A percentile compares a stretch with the other conserved stretches of the same genome.
Conservation (phyloP, 306 rosid species). For the Astragalus membranaceus region DNA sequence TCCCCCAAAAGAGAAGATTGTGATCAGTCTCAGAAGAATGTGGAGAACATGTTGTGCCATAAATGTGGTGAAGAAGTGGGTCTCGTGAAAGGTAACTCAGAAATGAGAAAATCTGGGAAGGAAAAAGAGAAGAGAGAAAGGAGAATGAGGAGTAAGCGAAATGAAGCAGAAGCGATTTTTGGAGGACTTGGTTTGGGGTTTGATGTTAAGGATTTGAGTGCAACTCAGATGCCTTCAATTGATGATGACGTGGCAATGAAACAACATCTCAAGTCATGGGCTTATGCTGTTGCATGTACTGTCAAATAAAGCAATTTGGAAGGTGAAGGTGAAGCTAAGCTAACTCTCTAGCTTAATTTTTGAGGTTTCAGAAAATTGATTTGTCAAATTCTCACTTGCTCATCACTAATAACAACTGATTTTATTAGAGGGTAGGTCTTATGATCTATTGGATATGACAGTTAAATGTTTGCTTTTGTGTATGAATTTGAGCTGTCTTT, state of each 20-base stretch:
- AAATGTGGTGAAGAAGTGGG: constrained; percentile 6
- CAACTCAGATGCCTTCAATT: constrained; percentile 32
- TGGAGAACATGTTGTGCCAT: neutral
- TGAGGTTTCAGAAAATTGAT: neutral
- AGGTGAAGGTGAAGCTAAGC: neutral
- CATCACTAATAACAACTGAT: neutral
- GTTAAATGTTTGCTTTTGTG: neutral
- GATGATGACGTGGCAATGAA: constrained; percentile 60
- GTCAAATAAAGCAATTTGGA: constrained; percentile 28
- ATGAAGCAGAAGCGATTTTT: constrained; percentile 3
- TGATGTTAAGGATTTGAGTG: constrained; percentile 8
- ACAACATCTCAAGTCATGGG: constrained; percentile 69
- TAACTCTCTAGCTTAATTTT: neutral
- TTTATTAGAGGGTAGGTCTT: neutral
- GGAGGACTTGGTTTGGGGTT: constrained; percentile 27
- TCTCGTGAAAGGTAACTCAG: no score
- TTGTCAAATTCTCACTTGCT: neutral
- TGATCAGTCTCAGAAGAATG: neutral
- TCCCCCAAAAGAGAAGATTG: constrained; percentile 11
- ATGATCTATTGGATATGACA: neutral
- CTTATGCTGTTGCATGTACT: constrained; percentile 59
- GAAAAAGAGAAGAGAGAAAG: neutral
- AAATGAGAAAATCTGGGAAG: constrained; percentile 8
- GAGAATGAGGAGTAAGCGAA: constrained; percentile 6
- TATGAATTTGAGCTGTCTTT: neutral